phyloP scores from a whole-genome alignment of 768 basidiomycete species.

The Crepidotus variabilis region DNA sequence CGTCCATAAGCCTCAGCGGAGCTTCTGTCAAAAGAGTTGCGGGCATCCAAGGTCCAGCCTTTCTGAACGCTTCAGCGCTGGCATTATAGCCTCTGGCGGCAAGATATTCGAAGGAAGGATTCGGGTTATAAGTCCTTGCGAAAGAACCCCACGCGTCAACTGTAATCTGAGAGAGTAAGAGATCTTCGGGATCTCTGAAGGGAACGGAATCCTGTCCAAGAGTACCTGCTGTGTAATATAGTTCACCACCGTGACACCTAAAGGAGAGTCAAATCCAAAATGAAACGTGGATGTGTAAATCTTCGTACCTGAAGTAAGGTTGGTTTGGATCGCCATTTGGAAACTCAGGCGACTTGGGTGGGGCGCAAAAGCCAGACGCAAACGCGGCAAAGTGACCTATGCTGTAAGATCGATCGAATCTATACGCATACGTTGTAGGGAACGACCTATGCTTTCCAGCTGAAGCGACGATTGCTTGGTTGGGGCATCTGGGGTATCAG shows the following conservation, averaged over 20 bases:
- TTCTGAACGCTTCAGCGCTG: slow-evolving; percentile 24
- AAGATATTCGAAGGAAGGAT: slow-evolving; percentile 38
- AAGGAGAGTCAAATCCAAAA: slow-evolving; percentile 24
- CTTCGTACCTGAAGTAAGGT: slow-evolving; percentile 43
- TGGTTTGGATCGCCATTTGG: slow-evolving; percentile 43
- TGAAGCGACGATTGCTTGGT: slow-evolving; percentile 39
- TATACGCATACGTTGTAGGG: slow-evolving; percentile 38
- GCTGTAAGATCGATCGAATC: slow-evolving; percentile 43
- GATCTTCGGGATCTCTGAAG: slow-evolving; percentile 44
- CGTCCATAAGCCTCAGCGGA: slow-evolving; percentile 31
- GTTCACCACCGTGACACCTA: slow-evolving; percentile 30
- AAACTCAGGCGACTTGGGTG: slow-evolving; percentile 35
- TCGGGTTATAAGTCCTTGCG: slow-evolving; percentile 44
- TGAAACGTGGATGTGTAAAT: slow-evolving; percentile 22
- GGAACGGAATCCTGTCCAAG: slow-evolving; percentile 34
- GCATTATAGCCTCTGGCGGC: slow-evolving; percentile 36
- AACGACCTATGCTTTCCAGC: background rate
- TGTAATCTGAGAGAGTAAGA: slow-evolving; percentile 38
- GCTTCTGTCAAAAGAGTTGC: slow-evolving; percentile 22
- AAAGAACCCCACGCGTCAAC: slow-evolving; percentile 46
- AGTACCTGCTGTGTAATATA: too few relatives aligned
- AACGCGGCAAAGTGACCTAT: slow-evolving; percentile 48
- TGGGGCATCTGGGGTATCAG: slow-evolving; percentile 26
- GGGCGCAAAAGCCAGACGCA: slow-evolving; percentile 38
- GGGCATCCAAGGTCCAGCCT: slow-evolving; percentile 30